These are phyloP conservation scores for Aspergillus sp. DNA, from an alignment of 2,329 filamentous ascomycete species.

Conservation along the genomic window DNA sequence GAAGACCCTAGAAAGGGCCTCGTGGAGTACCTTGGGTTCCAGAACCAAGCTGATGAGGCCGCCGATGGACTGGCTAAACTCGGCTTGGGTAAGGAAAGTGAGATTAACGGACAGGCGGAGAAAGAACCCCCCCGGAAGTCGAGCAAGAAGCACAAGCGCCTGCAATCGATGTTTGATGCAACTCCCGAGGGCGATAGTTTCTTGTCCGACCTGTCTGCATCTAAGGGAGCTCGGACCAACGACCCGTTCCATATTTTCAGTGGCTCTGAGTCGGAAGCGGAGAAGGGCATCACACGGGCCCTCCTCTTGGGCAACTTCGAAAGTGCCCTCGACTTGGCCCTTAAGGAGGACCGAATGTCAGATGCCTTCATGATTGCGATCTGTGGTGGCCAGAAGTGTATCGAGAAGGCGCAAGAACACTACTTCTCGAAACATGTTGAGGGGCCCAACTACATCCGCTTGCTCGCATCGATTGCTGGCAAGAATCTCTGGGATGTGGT, in stretches of 20 bases:
- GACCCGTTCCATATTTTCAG: conserved; percentile 87
- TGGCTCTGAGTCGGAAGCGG: conserved; percentile 71
- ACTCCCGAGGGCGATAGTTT: conserved; percentile 72
- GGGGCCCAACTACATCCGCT: conserved; percentile 81
- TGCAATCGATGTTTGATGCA: conserved; percentile 73
- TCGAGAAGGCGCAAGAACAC: conserved; percentile 85
- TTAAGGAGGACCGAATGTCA: conserved; percentile 81
- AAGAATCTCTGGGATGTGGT: conserved; percentile 99
- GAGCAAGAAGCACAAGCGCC: conserved; percentile 51
- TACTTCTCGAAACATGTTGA: conserved; percentile 78
- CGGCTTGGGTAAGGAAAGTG: conserved; percentile 30
- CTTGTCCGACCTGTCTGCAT: conserved; percentile 71
- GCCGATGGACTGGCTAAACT: conserved; percentile 35
- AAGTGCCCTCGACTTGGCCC: conserved; percentile 76
- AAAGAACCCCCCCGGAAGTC: conserved; percentile 40
- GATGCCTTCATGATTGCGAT: conserved; percentile 98
- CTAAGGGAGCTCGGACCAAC: conserved; percentile 85
- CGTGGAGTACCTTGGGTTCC: conserved; percentile 82
- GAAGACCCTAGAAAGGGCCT: conserved; percentile 79
- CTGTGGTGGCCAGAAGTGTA: conserved; percentile 83
- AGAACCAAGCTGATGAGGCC: conserved; percentile 48
- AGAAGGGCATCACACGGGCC: conserved; percentile 77
- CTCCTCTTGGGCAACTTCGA: conserved; percentile 86
- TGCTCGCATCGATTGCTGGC: conserved; percentile 81
- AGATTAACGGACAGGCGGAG: conserved; percentile 37